A percentile compares a stretch with the other conserved stretches of the same genome.
Conservation (phyloP, 225 moss, liverwort and hornwort genomes). For the Rhytidiadelphus loreus region DNA sequence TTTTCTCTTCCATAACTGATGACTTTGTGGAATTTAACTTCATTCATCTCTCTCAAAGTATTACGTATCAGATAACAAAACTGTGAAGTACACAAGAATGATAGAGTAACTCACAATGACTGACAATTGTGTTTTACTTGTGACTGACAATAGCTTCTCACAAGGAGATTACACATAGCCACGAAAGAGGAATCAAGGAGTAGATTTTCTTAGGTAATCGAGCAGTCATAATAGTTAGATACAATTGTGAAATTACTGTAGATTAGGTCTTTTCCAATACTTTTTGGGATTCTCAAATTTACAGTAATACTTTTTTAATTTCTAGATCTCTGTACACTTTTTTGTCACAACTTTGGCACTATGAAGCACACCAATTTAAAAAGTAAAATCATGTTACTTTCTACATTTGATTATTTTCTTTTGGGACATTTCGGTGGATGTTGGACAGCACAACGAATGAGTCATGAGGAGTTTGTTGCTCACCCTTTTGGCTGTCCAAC, state of each 20-base stretch:
- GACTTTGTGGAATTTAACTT: background rate
- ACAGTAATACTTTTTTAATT: background rate
- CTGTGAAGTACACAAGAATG: background rate
- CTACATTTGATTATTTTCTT: background rate
- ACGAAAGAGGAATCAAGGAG: background rate
- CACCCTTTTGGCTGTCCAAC: conserved; percentile 32
- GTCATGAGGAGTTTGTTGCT: conserved; percentile 85
- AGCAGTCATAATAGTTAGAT: too few species aligned
- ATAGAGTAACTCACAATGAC: background rate
- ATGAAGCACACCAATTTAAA: background rate
- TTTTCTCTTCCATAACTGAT: background rate
- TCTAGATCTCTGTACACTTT: too few species aligned
- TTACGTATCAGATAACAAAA: background rate
- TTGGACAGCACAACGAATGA: conserved; percentile 52
- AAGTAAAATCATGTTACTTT: background rate
- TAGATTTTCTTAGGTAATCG: background rate
- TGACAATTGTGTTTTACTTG: too few species aligned
- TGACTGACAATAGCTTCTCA: background rate
- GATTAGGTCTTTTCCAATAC: background rate
- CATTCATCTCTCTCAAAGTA: background rate
- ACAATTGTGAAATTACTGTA: background rate
- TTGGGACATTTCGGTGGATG: background rate
- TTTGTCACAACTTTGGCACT: background rate
- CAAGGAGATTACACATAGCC: background rate
- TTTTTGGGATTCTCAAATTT: background rate